Evolutionary conservation across 169 alveolate genomes (phyloP).

Genomic region (Plasmodium coatneyi): DNA sequence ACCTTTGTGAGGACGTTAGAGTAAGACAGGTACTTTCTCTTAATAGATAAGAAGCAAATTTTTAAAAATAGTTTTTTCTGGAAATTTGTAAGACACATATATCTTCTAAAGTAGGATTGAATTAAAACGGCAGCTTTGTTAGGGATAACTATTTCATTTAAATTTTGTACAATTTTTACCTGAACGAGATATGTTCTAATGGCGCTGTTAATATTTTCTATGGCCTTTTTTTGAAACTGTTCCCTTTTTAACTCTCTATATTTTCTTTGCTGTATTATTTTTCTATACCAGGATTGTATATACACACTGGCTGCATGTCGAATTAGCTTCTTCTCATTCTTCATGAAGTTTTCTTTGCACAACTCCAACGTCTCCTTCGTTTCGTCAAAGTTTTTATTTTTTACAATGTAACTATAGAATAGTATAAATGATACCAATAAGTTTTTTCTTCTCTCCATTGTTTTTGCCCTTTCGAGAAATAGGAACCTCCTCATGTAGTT

Average conservation of each 20-base stretch:
- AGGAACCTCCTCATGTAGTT: constrained; percentile 60
- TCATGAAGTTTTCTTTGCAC: constrained; percentile 49
- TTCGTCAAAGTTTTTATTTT: constrained; percentile 33
- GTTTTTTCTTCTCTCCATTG: constrained; percentile 54
- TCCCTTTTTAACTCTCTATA: constrained; percentile 44
- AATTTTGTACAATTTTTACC: constrained; percentile 29
- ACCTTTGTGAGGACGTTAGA: constrained; percentile 35
- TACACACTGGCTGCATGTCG: constrained; percentile 70
- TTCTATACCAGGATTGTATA: constrained; percentile 74
- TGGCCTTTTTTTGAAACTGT: constrained; percentile 30
- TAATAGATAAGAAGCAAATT: constrained; percentile 71
- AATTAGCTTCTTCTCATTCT: constrained; percentile 54
- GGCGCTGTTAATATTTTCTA: constrained; percentile 29
- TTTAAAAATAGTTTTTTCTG: constrained; percentile 60
- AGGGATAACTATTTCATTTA: constrained; percentile 54
- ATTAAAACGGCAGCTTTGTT: constrained; percentile 54
- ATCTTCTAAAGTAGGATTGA: constrained; percentile 63
- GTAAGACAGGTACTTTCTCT: constrained; percentile 54
- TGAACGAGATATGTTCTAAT: constrained; percentile 52
- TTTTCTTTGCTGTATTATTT: constrained; percentile 70
- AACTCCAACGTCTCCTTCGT: constrained; percentile 60
- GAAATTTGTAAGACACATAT: constrained; percentile 29
- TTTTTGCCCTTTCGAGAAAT: not conserved
- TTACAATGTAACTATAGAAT: constrained; percentile 54
- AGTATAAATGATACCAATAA: constrained; percentile 49